These are phyloP conservation scores for Podaxis sp. DNA, from an alignment of 768 basidiomycete genomes.

Conservation along the genomic window DNA sequence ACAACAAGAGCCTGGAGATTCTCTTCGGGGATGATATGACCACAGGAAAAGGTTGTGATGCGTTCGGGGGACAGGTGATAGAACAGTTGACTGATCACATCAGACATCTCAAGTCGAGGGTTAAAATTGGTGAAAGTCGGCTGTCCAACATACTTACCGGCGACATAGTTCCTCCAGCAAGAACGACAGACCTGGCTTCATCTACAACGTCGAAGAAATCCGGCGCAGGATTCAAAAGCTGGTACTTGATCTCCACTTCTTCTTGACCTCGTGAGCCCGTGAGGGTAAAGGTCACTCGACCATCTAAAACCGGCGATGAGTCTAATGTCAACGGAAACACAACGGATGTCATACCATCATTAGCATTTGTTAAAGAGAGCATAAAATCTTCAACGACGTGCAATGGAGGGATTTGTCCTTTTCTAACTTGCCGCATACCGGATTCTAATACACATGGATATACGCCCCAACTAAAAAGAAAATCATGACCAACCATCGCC, in stretches of 20 bases:
- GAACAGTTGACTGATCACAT: slow-evolving; percentile 82
- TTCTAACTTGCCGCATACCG: slow-evolving; percentile 20
- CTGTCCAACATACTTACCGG: slow-evolving; percentile 55
- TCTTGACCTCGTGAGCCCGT: slow-evolving; percentile 34
- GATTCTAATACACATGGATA: not conserved
- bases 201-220: slow-evolving; percentile 84
- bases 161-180: slow-evolving; percentile 98
- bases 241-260: slow-evolving; percentile 77
- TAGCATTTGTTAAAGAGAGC: slow-evolving; percentile 70
- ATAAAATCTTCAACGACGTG: slow-evolving; percentile 80
- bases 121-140: not conserved
- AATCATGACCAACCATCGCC: slow-evolving; percentile 29
- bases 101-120: slow-evolving; percentile 67
- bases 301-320: slow-evolving; percentile 49
- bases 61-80: slow-evolving; percentile 55
- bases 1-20: slow-evolving; percentile 79
- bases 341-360: slow-evolving; percentile 50
- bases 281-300: slow-evolving; percentile 65
- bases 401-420: slow-evolving; percentile 64
- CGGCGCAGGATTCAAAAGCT: slow-evolving; percentile 88
- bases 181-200: slow-evolving; percentile 75
- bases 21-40: slow-evolving; percentile 82
- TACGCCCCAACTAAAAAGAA: not conserved
- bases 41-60: slow-evolving; percentile 84
- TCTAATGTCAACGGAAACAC: not conserved